These are phyloP conservation scores for Coemansia sp. DNA, from an alignment of 192 early-diverging fungal genomes.

Conservation along the genomic window DNA sequence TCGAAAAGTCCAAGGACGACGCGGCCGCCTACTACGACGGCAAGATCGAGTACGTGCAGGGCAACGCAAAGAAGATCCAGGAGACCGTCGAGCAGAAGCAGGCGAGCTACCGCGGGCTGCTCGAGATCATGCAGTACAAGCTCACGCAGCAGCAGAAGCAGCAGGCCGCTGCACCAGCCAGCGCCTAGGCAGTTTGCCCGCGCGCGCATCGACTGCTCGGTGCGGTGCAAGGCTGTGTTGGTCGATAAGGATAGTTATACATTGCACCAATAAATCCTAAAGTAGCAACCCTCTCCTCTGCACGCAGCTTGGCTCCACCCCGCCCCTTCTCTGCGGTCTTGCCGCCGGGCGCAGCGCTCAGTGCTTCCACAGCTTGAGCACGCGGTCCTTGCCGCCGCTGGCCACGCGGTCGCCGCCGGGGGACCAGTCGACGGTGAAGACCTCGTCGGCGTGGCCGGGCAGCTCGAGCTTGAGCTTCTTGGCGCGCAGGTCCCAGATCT, in stretches of 20 bases:
- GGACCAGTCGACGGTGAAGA: conserved; percentile 94
- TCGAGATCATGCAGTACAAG: conserved; percentile 50
- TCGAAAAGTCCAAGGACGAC: conserved; percentile 84
- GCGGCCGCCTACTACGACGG: conserved; percentile 77
- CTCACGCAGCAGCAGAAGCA: conserved; percentile 34
- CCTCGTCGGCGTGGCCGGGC: conserved; percentile 95
- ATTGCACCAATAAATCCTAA: no score
- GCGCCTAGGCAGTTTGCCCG: no score
- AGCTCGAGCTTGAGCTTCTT: conserved; percentile 88
- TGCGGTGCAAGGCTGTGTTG: no score
- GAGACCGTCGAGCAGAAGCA: conserved; percentile 77
- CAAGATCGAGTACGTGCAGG: conserved; percentile 81
- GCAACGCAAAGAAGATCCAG: conserved; percentile 76
- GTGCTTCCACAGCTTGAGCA: conserved; percentile 78
- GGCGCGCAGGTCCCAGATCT: conserved; percentile 91
- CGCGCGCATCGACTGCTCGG: no score
- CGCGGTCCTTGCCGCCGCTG: conserved; percentile 90
- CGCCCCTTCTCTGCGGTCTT: no score
- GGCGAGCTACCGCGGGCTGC: conserved; percentile 55
- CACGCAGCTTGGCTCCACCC: no score
- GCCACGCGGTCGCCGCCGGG: conserved; percentile 88
- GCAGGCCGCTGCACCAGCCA: no score
- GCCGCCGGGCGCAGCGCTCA: no score
- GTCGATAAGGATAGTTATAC: no score
- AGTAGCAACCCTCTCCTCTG: no score